Evolutionary conservation across 176 grass and related monocot genomes (phyloP).

Genomic region (Lolium rigidum): DNA sequence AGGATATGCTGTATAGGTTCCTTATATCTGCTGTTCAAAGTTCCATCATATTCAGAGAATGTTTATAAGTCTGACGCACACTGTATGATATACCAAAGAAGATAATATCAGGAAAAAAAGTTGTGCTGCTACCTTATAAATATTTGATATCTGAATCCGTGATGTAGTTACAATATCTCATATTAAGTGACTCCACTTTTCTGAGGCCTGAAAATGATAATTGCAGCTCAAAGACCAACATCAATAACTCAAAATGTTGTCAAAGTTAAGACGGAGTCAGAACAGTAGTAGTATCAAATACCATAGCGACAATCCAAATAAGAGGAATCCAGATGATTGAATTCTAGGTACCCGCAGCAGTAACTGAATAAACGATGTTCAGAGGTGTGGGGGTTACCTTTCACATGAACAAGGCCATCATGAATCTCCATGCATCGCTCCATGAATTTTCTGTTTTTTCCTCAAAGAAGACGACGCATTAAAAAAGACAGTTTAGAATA

Average conservation of each 20-base stretch:
- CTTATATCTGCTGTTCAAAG: constrained; percentile 30
- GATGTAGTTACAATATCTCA: constrained; percentile 81
- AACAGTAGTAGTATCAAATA: neutral
- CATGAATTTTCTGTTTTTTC: no score
- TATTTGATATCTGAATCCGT: constrained; percentile 71
- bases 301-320: neutral
- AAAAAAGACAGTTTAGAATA: no score
- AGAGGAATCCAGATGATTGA: neutral
- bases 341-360: no score
- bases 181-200: constrained; percentile 63
- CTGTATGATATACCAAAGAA: no score
- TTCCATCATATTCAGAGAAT: neutral
- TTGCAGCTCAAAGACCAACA: neutral
- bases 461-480: no score
- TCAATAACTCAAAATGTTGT: neutral
- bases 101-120: constrained; percentile 1
- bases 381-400: no score
- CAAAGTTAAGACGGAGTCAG: neutral
- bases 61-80: no score
- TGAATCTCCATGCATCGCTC: no score
- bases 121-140: constrained; percentile 48
- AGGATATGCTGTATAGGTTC: neutral
- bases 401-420: no score
- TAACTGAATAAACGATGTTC: no score
- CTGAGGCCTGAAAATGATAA: neutral